Evolutionary conservation across 129 eudicot species (phyloP).

Genomic region (Rutidosis leptorrhynchoides): DNA sequence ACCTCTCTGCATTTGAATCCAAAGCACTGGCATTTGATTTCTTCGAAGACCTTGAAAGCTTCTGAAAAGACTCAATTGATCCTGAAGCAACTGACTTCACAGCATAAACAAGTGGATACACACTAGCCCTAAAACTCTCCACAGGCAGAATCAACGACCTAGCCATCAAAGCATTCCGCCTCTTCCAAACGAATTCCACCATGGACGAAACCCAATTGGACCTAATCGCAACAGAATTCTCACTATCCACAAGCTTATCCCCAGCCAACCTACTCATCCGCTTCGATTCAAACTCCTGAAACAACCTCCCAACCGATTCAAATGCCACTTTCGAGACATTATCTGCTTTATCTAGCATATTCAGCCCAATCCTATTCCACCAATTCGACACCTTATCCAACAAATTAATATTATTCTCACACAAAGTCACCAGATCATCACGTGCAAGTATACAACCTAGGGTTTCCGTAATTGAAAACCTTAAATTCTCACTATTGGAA

Average conservation of each 20-base stretch:
- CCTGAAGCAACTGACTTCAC: slow-evolving; percentile 96
- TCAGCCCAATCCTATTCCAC: slow-evolving; percentile 87
- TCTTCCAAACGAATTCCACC: slow-evolving; percentile 89
- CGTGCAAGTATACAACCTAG: slow-evolving; percentile 83
- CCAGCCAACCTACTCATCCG: slow-evolving; percentile 93
- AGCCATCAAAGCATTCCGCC: slow-evolving; percentile 71
- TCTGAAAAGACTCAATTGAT: slow-evolving; percentile 67
- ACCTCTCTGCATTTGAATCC: slow-evolving; percentile 69
- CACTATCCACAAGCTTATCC: slow-evolving; percentile 91
- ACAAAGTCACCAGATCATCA: slow-evolving; percentile 82
- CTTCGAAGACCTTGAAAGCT: slow-evolving; percentile 68
- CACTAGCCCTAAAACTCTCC: slow-evolving; percentile 82
- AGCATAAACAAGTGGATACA: slow-evolving; percentile 85
- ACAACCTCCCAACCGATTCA: slow-evolving; percentile 88
- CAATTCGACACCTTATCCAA: slow-evolving; percentile 78
- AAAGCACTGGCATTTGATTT: slow-evolving; percentile 27
- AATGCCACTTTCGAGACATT: slow-evolving; percentile 77
- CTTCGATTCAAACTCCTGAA: slow-evolving; percentile 90
- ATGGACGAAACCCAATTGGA: slow-evolving; percentile 88
- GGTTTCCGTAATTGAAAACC: slow-evolving; percentile 89
- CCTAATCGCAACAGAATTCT: slow-evolving; percentile 88
- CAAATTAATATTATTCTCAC: slow-evolving; percentile 77
- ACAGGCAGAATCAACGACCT: slow-evolving; percentile 74
- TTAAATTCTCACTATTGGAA: slow-evolving; percentile 64
- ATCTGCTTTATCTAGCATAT: slow-evolving; percentile 84